These are phyloP conservation scores for Penicillium verhagenii DNA, from an alignment of 495 filamentous ascomycete species.

Conservation along the genomic window DNA sequence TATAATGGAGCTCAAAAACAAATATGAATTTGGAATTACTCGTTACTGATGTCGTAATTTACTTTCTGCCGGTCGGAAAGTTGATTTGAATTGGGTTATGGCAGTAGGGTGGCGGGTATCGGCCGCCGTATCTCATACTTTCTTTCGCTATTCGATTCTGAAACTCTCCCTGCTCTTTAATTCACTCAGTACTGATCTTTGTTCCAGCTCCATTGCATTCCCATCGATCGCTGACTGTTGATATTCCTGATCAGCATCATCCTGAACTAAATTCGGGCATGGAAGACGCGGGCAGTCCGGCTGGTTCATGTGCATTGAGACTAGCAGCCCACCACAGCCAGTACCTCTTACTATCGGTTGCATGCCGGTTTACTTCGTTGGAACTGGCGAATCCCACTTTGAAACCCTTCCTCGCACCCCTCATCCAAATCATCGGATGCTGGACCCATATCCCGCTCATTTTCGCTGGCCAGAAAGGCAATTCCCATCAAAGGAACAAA, in stretches of 20 bases:
- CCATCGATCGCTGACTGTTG: too few species aligned
- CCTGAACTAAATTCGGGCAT: slow-evolving; percentile 20
- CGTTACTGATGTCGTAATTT: too few species aligned
- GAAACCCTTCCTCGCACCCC: slow-evolving; percentile 16
- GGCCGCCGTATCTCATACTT: background rate
- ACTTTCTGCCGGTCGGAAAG: too few species aligned
- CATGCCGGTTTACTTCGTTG: slow-evolving; percentile 28
- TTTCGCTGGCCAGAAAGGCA: slow-evolving; percentile 21
- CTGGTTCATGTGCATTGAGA: slow-evolving; percentile 27
- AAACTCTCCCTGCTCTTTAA: background rate
- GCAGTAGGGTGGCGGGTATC: too few species aligned
- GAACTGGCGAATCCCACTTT: slow-evolving; percentile 4
- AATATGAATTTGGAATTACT: too few species aligned
- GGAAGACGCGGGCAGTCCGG: slow-evolving; percentile 12
- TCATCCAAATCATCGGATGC: slow-evolving; percentile 23
- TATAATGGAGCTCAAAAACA: too few species aligned
- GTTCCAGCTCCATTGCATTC: background rate
- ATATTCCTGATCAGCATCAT: slow-evolving; percentile 14
- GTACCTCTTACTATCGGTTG: slow-evolving; percentile 27
- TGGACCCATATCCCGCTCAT: slow-evolving; percentile 20
- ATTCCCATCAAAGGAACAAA: slow-evolving; percentile 25
- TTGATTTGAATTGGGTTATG: too few species aligned
- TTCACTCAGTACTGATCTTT: background rate
- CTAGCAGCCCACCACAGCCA: slow-evolving; percentile 20
- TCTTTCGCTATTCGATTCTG: background rate